A percentile compares a stretch with the other conserved stretches of the same genome.
These are phyloP conservation scores for Cladophialophora immunda DNA, from an alignment of 2,329 filamentous ascomycete species.

Conservation along the genomic window DNA sequence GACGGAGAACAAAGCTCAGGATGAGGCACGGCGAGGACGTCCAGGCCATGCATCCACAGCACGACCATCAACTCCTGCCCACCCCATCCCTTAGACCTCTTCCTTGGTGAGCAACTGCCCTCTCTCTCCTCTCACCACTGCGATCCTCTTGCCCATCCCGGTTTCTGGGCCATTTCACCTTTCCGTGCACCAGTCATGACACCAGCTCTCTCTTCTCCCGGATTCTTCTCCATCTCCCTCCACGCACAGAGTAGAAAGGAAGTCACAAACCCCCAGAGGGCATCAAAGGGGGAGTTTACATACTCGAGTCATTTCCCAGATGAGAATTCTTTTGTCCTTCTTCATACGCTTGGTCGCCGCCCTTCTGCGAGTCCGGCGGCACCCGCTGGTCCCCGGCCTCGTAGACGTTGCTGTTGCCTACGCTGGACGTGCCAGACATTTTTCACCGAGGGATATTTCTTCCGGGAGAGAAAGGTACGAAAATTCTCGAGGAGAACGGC, in stretches of 20 bases:
- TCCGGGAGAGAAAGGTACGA: neutral
- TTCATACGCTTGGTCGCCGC: slow-evolving; percentile 64
- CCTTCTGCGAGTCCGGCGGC: slow-evolving; percentile 59
- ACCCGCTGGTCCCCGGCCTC: slow-evolving; percentile 81
- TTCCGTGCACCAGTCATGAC: neutral
- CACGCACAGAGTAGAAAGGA: neutral
- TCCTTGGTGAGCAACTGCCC: neutral
- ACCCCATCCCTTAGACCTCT: neutral
- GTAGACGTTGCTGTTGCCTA: slow-evolving; percentile 73
- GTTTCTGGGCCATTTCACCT: neutral
- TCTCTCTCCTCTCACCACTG: neutral
- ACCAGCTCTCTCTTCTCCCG: neutral
- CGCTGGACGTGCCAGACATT: slow-evolving; percentile 68
- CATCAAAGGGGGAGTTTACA: slow-evolving; percentile 16
- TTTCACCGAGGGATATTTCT: neutral
- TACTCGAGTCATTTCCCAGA: slow-evolving; percentile 75
- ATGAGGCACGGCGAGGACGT: too few species aligned
- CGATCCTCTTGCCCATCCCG: neutral
- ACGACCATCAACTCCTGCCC: neutral
- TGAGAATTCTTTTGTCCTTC: slow-evolving; percentile 78
- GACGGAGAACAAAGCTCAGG: too few species aligned
- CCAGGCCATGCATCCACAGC: neutral
- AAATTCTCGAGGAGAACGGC: neutral
- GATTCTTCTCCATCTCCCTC: too few species aligned
- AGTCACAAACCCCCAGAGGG: too few species aligned